Base-by-base conservation (phyloP, 306 rosid genomes). In the Gynostemma pentaphyllum region DNA sequence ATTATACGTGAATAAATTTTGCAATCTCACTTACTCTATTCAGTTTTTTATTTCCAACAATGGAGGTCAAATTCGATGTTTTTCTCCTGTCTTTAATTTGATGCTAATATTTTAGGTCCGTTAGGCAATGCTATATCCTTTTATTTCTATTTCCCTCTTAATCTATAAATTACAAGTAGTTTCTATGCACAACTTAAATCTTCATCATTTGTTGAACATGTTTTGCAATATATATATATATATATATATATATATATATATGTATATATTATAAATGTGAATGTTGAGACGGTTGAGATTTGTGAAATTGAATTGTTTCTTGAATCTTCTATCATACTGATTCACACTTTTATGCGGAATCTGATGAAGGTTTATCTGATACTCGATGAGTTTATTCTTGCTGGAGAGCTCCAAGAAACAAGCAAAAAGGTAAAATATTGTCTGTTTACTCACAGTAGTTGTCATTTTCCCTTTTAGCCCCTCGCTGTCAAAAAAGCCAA, bases 331-430 rank as follows among this genome's bases (percentile, higher is more conserved):
- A 41, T 32, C 67, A 39, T 19, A 48, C 69, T 45, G 39, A 24
- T 37, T 37, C 56, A 3, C 36, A 39, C 41, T 14, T 70, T 30
- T 68, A 37, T 65, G 9, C 39, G 19, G 75, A 48, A 39, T 10
- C 64, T 48, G 49, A 27, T 69, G 68, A 68, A 82, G 87, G 84
- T 82, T 10, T 79, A 82, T 74, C 80, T 82, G 75, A 82, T 82
- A 67, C 87, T 79, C 11, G 84, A 82, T 46, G 84, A 82, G 45
- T 82, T 82, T 73, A 82, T 79, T 66, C 87, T 82, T 61, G 84
- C 87, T 48, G 87, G 87, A 60, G 84, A 82, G 65, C 87, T 82
- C 65, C 87, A 82, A 75, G 87, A 82, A 79, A 82, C 87, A 45
- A 82, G 87, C 82, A 82, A 82, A 69, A 82, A 74, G 84, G 87